phyloP scores from a whole-genome alignment of 2,329 filamentous ascomycete genomes.

The Paraphoma sp. region DNA sequence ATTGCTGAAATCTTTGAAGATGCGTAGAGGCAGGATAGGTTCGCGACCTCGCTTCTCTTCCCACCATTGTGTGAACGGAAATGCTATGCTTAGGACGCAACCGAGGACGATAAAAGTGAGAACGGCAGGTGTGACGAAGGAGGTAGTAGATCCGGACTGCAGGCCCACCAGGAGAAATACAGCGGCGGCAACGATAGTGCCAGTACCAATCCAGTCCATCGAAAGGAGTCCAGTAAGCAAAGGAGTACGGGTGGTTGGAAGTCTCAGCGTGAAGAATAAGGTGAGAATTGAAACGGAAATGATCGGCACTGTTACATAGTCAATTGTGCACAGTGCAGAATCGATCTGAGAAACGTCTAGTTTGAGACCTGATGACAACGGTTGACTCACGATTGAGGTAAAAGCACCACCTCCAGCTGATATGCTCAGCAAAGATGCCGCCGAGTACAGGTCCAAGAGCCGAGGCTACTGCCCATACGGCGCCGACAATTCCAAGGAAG shows the following conservation, averaged over 20 bases:
- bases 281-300: constrained; percentile 57
- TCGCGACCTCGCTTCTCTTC: constrained; percentile 64
- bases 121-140: constrained; percentile 58
- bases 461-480: constrained; percentile 63
- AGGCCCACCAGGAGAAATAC: constrained; percentile 60
- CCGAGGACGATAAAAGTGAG: constrained; percentile 61
- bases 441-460: constrained; percentile 61
- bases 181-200: constrained; percentile 57
- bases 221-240: constrained; percentile 55
- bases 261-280: constrained; percentile 59
- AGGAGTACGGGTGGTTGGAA: constrained; percentile 59
- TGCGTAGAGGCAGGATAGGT: constrained; percentile 73
- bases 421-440: constrained; percentile 55
- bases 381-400: constrained; percentile 37
- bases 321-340: not conserved
- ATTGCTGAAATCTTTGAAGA: constrained; percentile 65
- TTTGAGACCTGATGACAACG: no score
- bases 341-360: no score
- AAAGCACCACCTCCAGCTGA: constrained; percentile 61
- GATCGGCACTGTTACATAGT: constrained; percentile 55
- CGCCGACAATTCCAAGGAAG: constrained; percentile 59
- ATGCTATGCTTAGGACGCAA: constrained; percentile 51
- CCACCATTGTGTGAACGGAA: constrained; percentile 69
- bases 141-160: constrained; percentile 57
- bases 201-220: constrained; percentile 61